These are phyloP conservation scores for Colletotrichum higginsianum DNA, from an alignment of 2,329 filamentous ascomycete genomes.

Conservation along the genomic window DNA sequence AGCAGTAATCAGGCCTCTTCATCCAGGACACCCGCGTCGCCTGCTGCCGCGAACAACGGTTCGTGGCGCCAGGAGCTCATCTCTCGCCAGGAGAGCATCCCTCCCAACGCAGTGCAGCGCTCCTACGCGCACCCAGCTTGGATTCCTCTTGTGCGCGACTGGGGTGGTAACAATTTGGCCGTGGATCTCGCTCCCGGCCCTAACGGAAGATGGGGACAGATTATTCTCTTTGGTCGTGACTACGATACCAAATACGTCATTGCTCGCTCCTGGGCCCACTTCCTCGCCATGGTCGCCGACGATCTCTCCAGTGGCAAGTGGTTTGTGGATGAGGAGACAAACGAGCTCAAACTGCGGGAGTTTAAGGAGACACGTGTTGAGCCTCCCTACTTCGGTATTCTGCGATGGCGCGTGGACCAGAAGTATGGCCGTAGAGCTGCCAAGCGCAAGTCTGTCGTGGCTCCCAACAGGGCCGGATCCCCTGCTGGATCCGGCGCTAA, in stretches of 20 bases:
- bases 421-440: conserved; percentile 82
- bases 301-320: conserved; percentile 92
- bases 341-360: conserved; percentile 91
- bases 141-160: conserved; percentile 97
- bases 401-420: conserved; percentile 95
- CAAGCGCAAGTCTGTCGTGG: conserved; percentile 68
- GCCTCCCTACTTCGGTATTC: conserved; percentile 92
- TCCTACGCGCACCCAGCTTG: conserved; percentile 94
- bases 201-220: conserved; percentile 92
- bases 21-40: conserved; percentile 67
- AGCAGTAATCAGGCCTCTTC: conserved; percentile 78
- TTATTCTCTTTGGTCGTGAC: conserved; percentile 96
- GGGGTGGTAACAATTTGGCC: conserved; percentile 98
- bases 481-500: conserved; percentile 64
- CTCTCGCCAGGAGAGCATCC: conserved; percentile 88
- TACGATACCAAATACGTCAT: conserved; percentile 99
- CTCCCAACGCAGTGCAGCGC: conserved; percentile 88
- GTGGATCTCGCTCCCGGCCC: conserved; percentile 94
- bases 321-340: conserved; percentile 91
- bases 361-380: conserved; percentile 93
- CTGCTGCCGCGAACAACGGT: conserved; percentile 68
- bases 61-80: conserved; percentile 90
- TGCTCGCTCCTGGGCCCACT: conserved; percentile 90
- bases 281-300: conserved; percentile 89
- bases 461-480: conserved; percentile 59